Base-by-base conservation (phyloP, 768 basidiomycete species). In the Boletus barrowsii region DNA sequence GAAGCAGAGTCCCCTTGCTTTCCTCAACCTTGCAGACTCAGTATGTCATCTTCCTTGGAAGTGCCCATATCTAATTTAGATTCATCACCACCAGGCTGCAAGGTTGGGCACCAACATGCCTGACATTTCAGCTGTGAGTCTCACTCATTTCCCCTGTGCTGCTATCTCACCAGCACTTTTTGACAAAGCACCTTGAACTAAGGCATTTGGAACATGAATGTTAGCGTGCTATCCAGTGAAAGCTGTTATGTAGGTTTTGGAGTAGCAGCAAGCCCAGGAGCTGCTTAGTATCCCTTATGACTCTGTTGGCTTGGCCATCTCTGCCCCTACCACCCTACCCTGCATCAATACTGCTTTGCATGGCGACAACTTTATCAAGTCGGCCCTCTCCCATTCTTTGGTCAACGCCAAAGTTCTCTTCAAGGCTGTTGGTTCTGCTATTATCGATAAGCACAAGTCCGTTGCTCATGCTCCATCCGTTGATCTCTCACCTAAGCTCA, bases 181-280 rank as follows among this genome's bases (percentile, higher is more conserved):
- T 41, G 6, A 42, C 29, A 42, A 72, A 91, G 88, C 89, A 90
- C 63, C 87, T 93, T 57, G 92, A 95, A 69, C 78, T 93, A 66
- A 97, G 94, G 70, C 88, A 93, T 62, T 74, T 90, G 59, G 73
- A 71, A 54, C 93, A 98, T 67, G 93, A 97, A 72, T 85, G 90
- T 48, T 91, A 94, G 73, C 90, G 94, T 57, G 75, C 75, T 37
- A 69, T 90, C 42, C 94, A 96, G 69, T 86, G 93, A 68, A 88
- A 86, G 72, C 73, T 91, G 64, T 98, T 98, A 97, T 97, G 95
- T 87, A 88, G 51, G 85, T 80, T 50, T 81, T 98, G 59, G 94
- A 98, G 74, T 87, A 88, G 59, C 87, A 93, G 70, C 95, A 98
- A 73, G 86, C 84, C 13, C 87, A 89, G 60, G 90, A 93, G 68